These are phyloP conservation scores for Rutidosis leptorrhynchoides DNA, from an alignment of 129 eudicot genomes.

Conservation along the genomic window DNA sequence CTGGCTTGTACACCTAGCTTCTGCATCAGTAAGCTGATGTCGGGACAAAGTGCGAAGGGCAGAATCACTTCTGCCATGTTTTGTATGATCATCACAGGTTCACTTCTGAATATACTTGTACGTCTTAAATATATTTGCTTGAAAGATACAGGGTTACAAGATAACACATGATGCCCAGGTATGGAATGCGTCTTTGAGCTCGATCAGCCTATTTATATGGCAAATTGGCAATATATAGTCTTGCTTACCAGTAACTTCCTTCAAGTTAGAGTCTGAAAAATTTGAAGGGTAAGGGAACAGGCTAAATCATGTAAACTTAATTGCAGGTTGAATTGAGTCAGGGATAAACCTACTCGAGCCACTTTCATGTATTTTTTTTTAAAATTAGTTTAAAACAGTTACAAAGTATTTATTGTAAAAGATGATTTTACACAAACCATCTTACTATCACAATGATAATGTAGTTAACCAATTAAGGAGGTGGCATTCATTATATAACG, in stretches of 20 bases:
- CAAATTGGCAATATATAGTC: neutral
- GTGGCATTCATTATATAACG: neutral
- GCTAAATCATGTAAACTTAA: neutral
- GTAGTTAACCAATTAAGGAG: neutral
- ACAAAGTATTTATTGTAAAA: no score
- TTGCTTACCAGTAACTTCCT: neutral
- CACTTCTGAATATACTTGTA: neutral
- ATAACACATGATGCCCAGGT: neutral
- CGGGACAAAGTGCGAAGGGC: conserved; percentile 30
- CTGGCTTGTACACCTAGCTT: conserved; percentile 34
- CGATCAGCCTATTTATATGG: neutral
- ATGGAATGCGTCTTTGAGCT: neutral
- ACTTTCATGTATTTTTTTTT: neutral
- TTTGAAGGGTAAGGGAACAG: neutral
- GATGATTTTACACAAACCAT: no score
- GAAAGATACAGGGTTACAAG: neutral
- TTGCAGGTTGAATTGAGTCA: neutral
- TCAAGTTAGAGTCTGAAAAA: neutral
- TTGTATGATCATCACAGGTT: conserved; percentile 3
- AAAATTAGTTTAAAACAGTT: neutral
- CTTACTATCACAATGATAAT: no score
- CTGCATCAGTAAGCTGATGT: conserved; percentile 35
- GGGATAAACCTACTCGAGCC: neutral
- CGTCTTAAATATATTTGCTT: neutral
- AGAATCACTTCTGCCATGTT: conserved; percentile 28